Percentiles rank a stretch among this genome's conserved stretches.
These are phyloP conservation scores for Colletotrichum spaethianum DNA, from an alignment of 2,329 filamentous ascomycete species.

Conservation along the genomic window DNA sequence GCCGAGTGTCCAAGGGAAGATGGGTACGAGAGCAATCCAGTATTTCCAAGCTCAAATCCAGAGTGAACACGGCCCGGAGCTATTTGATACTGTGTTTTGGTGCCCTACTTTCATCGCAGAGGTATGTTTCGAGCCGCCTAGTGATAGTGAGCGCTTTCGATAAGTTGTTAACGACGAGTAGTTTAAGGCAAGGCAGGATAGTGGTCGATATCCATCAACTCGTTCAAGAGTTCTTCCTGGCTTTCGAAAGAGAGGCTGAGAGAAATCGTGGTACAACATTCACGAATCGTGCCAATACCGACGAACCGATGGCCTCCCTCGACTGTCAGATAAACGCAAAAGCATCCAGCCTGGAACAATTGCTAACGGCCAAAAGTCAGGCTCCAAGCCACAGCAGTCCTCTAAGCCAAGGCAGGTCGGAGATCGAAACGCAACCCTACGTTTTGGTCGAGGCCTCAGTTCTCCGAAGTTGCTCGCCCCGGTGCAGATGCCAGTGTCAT, in stretches of 20 bases:
- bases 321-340: background rate
- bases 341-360: background rate
- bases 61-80: background rate
- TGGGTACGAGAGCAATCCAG: slow-evolving; percentile 17
- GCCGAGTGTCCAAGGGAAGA: slow-evolving; percentile 10
- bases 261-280: background rate
- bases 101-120: slow-evolving; percentile 15
- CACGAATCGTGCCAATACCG: background rate
- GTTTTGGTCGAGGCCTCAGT: background rate
- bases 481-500: slow-evolving; percentile 31
- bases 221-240: background rate
- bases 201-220: slow-evolving; percentile 8
- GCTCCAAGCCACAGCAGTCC: background rate
- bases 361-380: background rate
- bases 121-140: background rate
- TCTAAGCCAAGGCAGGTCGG: background rate
- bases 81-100: slow-evolving; percentile 8
- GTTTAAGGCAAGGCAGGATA: slow-evolving; percentile 8
- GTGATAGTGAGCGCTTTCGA: background rate
- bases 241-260: background rate
- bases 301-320: background rate
- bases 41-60: slow-evolving; percentile 6
- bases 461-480: background rate
- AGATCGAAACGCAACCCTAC: background rate
- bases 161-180: background rate